Evolutionary conservation across 1,139 yeast genomes (phyloP).

Genomic region (Suhomyces choctaworum): DNA sequence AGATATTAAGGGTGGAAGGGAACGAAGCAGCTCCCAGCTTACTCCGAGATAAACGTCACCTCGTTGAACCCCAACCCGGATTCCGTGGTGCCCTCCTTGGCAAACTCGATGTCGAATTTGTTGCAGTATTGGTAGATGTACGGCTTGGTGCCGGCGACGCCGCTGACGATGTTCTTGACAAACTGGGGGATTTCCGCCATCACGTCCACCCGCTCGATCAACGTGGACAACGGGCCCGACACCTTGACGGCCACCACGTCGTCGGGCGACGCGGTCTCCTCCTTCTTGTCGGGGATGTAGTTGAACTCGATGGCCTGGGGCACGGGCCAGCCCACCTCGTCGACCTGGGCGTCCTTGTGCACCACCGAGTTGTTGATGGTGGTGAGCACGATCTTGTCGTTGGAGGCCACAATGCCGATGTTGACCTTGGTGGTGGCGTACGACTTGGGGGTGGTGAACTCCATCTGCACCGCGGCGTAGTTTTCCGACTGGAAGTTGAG

Average conservation of each 20-base stretch:
- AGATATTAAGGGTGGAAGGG: background rate
- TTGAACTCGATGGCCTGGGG: constrained; percentile 69
- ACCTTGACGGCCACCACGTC: constrained; percentile 44
- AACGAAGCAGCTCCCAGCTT: constrained; percentile 7
- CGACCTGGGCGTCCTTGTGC: constrained; percentile 61
- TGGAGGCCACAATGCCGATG: constrained; percentile 69
- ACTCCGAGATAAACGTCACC: constrained; percentile 71
- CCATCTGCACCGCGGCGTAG: constrained; percentile 83
- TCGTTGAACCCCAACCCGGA: constrained; percentile 76
- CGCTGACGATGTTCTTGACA: constrained; percentile 89
- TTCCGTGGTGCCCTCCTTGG: constrained; percentile 42
- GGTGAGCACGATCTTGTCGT: constrained; percentile 63
- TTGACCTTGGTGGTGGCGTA: constrained; percentile 83
- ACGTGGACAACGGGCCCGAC: constrained; percentile 53
- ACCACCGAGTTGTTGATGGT: constrained; percentile 65
- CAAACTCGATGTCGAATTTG: constrained; percentile 39
- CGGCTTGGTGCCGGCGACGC: constrained; percentile 94
- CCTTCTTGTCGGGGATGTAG: constrained; percentile 47
- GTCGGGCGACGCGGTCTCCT: constrained; percentile 27
- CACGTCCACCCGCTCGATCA: constrained; percentile 91
- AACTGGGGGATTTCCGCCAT: constrained; percentile 96
- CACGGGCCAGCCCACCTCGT: constrained; percentile 90
- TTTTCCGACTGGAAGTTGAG: constrained; percentile 80
- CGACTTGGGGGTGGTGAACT: constrained; percentile 89
- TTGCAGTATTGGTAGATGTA: constrained; percentile 89